Evolutionary conservation across 148 eudicot genomes (phyloP).

Genomic region (Chenopodium suecicum): DNA sequence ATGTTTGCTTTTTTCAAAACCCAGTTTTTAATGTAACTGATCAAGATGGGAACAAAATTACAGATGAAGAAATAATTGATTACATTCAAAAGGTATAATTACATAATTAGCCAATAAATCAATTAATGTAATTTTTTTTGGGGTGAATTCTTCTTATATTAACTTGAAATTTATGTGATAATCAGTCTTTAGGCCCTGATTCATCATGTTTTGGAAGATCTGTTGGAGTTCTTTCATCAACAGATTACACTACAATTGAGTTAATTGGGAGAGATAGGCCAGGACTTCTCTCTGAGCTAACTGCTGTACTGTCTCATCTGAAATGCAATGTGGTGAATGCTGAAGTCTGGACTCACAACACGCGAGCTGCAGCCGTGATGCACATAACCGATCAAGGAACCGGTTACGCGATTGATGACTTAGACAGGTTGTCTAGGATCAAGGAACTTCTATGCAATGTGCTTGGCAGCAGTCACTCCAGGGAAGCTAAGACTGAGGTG

Average conservation of each 20-base stretch:
- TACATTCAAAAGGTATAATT: slow-evolving; percentile 62
- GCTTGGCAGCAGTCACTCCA: slow-evolving; percentile 58
- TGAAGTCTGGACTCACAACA: slow-evolving; percentile 97
- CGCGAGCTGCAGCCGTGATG: slow-evolving; percentile 85
- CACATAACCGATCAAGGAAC: slow-evolving; percentile 79
- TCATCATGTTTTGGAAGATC: slow-evolving; percentile 67
- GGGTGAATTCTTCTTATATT: neutral
- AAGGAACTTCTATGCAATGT: slow-evolving; percentile 72
- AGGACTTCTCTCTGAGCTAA: slow-evolving; percentile 82
- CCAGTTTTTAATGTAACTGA: slow-evolving; percentile 94
- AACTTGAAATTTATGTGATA: slow-evolving; percentile 15
- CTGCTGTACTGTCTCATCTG: slow-evolving; percentile 76
- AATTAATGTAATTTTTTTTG: too few relatives aligned
- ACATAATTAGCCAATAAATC: too few relatives aligned
- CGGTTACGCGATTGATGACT: slow-evolving; percentile 52
- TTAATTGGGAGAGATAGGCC: slow-evolving; percentile 81
- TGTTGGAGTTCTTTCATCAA: slow-evolving; percentile 53
- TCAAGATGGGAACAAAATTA: slow-evolving; percentile 86
- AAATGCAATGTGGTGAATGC: slow-evolving; percentile 87
- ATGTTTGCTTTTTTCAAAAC: neutral
- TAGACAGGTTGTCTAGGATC: slow-evolving; percentile 53
- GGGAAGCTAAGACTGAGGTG: slow-evolving; percentile 75
- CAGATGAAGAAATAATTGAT: slow-evolving; percentile 70
- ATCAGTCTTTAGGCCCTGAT: slow-evolving; percentile 87
- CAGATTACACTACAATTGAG: slow-evolving; percentile 71